Base-by-base conservation (phyloP, 1,284 basidiomycete genomes). In the Trichosporon coremiiforme region DNA sequence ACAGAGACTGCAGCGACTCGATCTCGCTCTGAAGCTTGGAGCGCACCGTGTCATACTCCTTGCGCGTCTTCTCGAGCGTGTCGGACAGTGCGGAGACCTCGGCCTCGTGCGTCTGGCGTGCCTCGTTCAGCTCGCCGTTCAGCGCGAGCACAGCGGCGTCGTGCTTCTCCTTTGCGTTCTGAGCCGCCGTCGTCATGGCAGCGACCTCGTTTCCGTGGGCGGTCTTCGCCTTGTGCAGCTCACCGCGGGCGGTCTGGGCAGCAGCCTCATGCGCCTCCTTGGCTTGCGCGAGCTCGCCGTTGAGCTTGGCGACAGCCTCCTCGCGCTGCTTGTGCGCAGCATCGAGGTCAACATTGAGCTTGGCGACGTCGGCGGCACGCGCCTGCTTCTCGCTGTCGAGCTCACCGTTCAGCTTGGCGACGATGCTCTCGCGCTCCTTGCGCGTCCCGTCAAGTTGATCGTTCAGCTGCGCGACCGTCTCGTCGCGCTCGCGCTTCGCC, bases 321-420 rank as follows among this genome's bases (percentile, higher is more conserved):
- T 69, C 70, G 50, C 63, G 67, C 20, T 68, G 65, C 60, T 53
- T 60, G 22, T 31, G 25, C 2, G 67, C 63, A 1, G 35, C 25
- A 15, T 41, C 55, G 38, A 67, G 33, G 12, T 62, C 66, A 4
- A 17, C 12, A 2, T 74, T 77, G 1, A 84, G 67, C 71, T 83
- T 81, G 2, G 74, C 73, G 67, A 81, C 79, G 38, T 79, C 70
- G 17, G 25, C 62, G 1, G 29, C 31, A 7, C 29, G 45, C 6
- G 35, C 50, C n/a, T 65, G 38, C 62, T 70, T 70, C 9, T 67
- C 55, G 8, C 45, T 25, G 9, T 68, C 67, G 17, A 70, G 67
- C 29, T 70, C 71, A n/a, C 65, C 47, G 60, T 66, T 63, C 25
- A 68, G 68, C 45, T 67, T 66, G 12, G 72, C 47, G 2, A 67